Evolutionary conservation across 306 rosid genomes (phyloP).

Genomic region (Rosa multiflora): DNA sequence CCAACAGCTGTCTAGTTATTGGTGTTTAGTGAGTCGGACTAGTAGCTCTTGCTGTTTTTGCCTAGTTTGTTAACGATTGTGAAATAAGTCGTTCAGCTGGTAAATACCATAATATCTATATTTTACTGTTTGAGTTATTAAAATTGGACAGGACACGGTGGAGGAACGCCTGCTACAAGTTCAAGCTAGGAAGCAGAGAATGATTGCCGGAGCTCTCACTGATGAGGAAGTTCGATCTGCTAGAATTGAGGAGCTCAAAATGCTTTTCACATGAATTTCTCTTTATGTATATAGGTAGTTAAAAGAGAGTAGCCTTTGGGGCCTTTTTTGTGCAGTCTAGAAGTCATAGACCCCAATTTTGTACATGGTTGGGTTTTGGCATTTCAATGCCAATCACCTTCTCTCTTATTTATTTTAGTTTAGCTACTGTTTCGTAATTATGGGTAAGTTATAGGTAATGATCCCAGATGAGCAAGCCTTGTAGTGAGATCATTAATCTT

Average conservation of each 20-base stretch:
- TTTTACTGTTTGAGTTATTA: background rate
- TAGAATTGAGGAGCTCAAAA: constrained; percentile 73
- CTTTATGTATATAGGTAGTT: background rate
- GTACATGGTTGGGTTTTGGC: constrained; percentile 2
- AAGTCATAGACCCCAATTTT: background rate
- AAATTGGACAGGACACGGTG: constrained; percentile 52
- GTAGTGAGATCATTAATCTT: background rate
- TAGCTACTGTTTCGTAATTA: background rate
- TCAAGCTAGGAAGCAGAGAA: constrained; percentile 67
- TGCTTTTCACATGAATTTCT: constrained; percentile 55
- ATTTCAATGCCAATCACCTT: background rate
- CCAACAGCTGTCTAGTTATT: background rate
- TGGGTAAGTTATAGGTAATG: background rate
- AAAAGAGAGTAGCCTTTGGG: constrained; percentile 14
- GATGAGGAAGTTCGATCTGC: constrained; percentile 72
- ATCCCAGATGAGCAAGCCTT: background rate
- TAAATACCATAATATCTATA: background rate
- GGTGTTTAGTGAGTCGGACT: background rate
- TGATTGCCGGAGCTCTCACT: constrained; percentile 81
- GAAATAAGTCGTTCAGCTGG: background rate
- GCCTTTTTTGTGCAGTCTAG: background rate
- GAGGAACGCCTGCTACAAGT: constrained; percentile 75
- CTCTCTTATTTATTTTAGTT: background rate
- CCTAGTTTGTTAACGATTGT: background rate
- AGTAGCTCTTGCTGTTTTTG: background rate